These are phyloP conservation scores for Carex cristatella DNA, from an alignment of 176 grass and related monocot species.

Conservation along the genomic window DNA sequence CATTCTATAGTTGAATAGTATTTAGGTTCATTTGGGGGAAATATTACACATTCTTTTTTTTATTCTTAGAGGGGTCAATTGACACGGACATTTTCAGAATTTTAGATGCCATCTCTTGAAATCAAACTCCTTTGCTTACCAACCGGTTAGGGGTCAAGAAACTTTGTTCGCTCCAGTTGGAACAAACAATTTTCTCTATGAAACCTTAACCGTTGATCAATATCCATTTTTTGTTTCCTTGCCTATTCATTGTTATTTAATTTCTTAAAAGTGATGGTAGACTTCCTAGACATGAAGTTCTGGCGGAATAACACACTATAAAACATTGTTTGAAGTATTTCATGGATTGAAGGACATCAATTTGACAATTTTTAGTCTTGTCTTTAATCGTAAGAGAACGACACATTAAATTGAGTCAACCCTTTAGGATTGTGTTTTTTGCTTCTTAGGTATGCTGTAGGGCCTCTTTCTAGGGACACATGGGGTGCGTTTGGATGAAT, in stretches of 20 bases:
- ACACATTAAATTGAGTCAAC: not conserved
- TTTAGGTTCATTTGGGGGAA: too few relatives aligned
- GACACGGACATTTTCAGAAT: not conserved
- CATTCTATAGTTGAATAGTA: not conserved
- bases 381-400: not conserved
- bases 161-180: not conserved
- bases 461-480: not conserved
- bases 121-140: not conserved
- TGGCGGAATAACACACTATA: not conserved
- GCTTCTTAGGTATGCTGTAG: not conserved
- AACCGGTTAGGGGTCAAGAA: not conserved
- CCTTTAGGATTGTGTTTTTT: not conserved
- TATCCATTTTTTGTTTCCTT: not conserved
- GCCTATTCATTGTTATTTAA: not conserved
- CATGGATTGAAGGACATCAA: not conserved
- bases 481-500: too few relatives aligned
- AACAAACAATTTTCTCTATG: not conserved
- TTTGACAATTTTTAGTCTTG: not conserved
- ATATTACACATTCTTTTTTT: not conserved
- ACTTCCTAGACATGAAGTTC: not conserved
- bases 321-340: not conserved
- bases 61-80: not conserved
- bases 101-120: not conserved
- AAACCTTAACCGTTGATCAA: not conserved
- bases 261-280: not conserved